These are phyloP conservation scores for Blepharisma undulans DNA, from an alignment of 169 alveolate species.

Conservation along the genomic window DNA sequence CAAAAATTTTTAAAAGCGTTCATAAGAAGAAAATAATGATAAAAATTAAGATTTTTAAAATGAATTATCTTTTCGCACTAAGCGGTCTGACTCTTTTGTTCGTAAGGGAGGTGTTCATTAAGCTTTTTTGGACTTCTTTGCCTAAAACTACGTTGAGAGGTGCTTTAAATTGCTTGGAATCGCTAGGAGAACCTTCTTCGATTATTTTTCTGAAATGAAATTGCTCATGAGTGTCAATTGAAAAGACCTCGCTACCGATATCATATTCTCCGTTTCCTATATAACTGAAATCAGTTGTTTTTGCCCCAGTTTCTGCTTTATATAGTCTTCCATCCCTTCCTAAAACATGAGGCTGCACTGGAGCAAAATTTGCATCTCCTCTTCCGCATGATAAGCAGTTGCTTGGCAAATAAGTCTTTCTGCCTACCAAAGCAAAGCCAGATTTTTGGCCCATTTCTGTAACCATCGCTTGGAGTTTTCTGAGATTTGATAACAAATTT, in stretches of 20 bases:
- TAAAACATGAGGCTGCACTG: constrained; percentile 14
- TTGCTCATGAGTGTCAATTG: constrained; percentile 24
- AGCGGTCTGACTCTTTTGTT: background rate
- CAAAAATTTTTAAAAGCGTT: no score
- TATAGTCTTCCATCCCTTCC: constrained; percentile 34
- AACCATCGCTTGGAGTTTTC: background rate
- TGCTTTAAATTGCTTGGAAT: background rate
- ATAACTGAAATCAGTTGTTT: background rate
- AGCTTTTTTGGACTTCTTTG: background rate
- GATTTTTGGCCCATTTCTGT: background rate
- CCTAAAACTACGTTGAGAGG: constrained; percentile 23
- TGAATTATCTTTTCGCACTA: background rate
- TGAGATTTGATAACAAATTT: background rate
- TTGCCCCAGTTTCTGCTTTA: background rate
- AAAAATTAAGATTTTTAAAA: no score
- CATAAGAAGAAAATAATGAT: no score
- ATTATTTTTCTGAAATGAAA: background rate
- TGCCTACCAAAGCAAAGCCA: background rate
- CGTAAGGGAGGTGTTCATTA: background rate
- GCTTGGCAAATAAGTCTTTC: background rate
- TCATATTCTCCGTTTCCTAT: background rate
- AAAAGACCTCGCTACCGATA: constrained; percentile 8
- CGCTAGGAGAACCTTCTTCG: background rate
- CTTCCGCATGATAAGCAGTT: constrained; percentile 33
- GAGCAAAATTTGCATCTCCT: constrained; percentile 26